Evolutionary conservation across 805 yeast genomes (phyloP).

Genomic region (Grigorovia yakushimaensis): DNA sequence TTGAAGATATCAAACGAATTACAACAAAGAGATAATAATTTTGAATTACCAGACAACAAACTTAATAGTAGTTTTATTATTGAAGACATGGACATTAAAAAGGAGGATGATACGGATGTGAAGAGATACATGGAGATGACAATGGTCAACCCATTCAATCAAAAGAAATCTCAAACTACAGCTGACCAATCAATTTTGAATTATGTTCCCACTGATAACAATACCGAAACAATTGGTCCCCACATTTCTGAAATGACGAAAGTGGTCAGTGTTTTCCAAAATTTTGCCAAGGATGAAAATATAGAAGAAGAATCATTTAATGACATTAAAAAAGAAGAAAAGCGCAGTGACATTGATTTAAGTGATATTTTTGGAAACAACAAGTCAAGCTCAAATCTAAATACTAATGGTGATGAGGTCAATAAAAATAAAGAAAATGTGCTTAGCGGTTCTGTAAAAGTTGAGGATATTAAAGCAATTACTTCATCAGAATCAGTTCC

Average conservation of each 20-base stretch:
- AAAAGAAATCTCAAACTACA: conserved; percentile 11
- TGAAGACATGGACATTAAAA: background rate
- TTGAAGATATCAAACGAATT: conserved; percentile 23
- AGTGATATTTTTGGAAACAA: conserved; percentile 20
- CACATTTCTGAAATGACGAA: conserved; percentile 26
- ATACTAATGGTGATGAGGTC: background rate
- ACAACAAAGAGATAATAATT: conserved; percentile 14
- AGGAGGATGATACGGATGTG: conserved; percentile 16
- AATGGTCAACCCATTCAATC: conserved; percentile 26
- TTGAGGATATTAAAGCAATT: background rate
- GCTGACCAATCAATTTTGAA: background rate
- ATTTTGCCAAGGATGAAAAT: background rate
- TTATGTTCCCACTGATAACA: conserved; percentile 2
- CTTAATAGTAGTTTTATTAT: background rate
- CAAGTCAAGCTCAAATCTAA: background rate
- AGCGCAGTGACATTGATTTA: conserved; percentile 13
- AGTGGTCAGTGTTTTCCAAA: conserved; percentile 25
- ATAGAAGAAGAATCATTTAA: background rate
- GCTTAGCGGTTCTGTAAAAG: background rate
- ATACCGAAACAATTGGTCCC: background rate
- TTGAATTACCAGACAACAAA: conserved; percentile 7
- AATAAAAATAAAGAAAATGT: background rate
- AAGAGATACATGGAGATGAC: conserved; percentile 26
- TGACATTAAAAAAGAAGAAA: conserved; percentile 1
- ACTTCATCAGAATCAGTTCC: background rate